A percentile compares a stretch with the other conserved stretches of the same genome.
These are phyloP conservation scores for Fraxinus quadrangulata DNA, from an alignment of 257 asterid species.

Conservation along the genomic window DNA sequence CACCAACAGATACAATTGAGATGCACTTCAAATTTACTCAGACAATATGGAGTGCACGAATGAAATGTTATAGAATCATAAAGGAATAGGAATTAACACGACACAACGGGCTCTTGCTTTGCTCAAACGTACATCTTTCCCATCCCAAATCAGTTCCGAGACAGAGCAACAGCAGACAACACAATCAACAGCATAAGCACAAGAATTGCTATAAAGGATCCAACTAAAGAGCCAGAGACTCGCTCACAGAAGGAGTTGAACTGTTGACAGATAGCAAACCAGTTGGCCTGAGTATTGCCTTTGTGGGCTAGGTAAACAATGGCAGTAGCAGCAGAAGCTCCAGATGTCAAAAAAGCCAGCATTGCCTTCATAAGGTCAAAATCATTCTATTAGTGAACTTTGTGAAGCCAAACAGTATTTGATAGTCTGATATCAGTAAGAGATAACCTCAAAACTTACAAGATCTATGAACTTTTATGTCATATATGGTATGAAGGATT, in stretches of 20 bases:
- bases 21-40: neutral
- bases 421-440: neutral
- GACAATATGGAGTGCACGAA: neutral
- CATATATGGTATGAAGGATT: neutral
- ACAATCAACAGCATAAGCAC: conserved; percentile 53
- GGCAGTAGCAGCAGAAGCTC: conserved; percentile 81
- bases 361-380: conserved; percentile 44
- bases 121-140: neutral
- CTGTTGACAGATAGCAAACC: conserved; percentile 62
- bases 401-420: neutral
- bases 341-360: conserved; percentile 58
- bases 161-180: conserved; percentile 60
- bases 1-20: neutral
- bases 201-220: conserved; percentile 62
- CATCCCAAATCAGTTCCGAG: conserved; percentile 31
- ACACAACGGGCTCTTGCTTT: conserved; percentile 7
- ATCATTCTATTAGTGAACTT: conserved; percentile 3
- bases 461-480: neutral
- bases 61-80: neutral
- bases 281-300: conserved; percentile 53
- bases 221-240: conserved; percentile 73
- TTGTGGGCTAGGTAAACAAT: conserved; percentile 66
- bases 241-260: conserved; percentile 66
- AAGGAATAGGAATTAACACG: conserved; percentile 14
- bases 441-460: neutral